Evolutionary conservation across 768 basidiomycete genomes (phyloP), one percentile per base, ranked within the genome.

Genomic region (Boletales sp.): DNA sequence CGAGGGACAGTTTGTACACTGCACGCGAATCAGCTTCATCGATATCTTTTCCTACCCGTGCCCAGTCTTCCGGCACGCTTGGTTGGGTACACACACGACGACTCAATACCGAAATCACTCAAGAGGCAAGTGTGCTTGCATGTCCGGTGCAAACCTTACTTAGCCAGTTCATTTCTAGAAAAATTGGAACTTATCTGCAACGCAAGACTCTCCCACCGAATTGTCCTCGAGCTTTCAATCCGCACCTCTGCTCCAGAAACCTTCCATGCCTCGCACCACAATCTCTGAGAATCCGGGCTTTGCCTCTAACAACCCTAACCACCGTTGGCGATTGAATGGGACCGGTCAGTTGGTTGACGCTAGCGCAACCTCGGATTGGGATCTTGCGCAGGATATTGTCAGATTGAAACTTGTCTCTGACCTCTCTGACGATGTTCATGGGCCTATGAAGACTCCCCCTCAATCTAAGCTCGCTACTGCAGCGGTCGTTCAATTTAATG

Each of bases 311-410:
- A 74, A 71, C 58, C 57, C 61, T 34, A 73, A 44, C 43, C 61
- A 72, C 51, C 81, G 82, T 56, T 87, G 86, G 86, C 78, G 80
- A 57, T 70, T 84, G 60, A 83, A 81, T 57, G 75, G 70, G 51
- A 80, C 74, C 47, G 86, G 82, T 56, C 84, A 84, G 57, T 71
- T 85, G 51, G 74, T 71, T 31, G 82, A 87, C 64, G 68, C 77
- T 27, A 77, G 78, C 15, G 72, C 72, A 43, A 57, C 79, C 45
- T 69, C 77, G 45, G 78, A 80, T 42, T 90, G 87, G 87, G 83
- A 84, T 47, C 75, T 90, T 51, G 74, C 85, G 36, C 83, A 87
- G 62, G 83, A 84, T 54, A 81, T 90, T 45, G 83, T 81, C 56
- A 81, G 84, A 66, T 70, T 90, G 55, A 84, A 85, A 61, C 83